phyloP scores from a whole-genome alignment of 179 eudicot genomes.

The Heliamphora pulchella region DNA sequence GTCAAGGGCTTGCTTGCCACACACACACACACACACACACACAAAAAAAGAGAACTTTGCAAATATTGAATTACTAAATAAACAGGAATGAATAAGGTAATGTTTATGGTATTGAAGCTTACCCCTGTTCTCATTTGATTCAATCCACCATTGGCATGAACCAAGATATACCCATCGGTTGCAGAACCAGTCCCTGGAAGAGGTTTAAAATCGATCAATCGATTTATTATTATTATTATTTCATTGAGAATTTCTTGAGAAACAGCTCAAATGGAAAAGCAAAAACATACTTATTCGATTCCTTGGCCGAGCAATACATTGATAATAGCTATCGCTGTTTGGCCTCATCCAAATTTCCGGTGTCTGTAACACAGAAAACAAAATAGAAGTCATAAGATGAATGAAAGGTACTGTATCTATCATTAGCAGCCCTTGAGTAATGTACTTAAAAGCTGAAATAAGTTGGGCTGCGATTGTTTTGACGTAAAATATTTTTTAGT shows the following conservation, averaged over 20 bases:
- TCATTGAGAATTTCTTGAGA: no score
- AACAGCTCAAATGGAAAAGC: background rate
- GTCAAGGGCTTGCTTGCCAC: no score
- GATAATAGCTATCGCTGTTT: constrained; percentile 44
- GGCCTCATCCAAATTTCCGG: constrained; percentile 76
- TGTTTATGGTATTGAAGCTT: constrained; percentile 16
- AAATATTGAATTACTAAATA: background rate
- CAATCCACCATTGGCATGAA: constrained; percentile 83
- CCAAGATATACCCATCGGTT: constrained; percentile 57
- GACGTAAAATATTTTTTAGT: no score
- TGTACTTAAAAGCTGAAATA: background rate
- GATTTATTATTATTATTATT: no score
- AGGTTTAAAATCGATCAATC: no score
- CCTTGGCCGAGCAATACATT: constrained; percentile 51
- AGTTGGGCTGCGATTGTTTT: no score
- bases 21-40: no score
- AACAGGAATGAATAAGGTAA: background rate
- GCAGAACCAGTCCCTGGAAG: constrained; percentile 27
- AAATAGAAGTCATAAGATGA: background rate
- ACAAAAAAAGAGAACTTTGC: no score
- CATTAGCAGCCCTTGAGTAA: background rate
- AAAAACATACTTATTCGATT: constrained; percentile 32
- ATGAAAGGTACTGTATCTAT: background rate
- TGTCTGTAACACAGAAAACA: constrained; percentile 25
- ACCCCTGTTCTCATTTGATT: constrained; percentile 96